Evolutionary conservation across 352 stramenopile species (phyloP).

Genomic region (Pythium guiyangense): DNA sequence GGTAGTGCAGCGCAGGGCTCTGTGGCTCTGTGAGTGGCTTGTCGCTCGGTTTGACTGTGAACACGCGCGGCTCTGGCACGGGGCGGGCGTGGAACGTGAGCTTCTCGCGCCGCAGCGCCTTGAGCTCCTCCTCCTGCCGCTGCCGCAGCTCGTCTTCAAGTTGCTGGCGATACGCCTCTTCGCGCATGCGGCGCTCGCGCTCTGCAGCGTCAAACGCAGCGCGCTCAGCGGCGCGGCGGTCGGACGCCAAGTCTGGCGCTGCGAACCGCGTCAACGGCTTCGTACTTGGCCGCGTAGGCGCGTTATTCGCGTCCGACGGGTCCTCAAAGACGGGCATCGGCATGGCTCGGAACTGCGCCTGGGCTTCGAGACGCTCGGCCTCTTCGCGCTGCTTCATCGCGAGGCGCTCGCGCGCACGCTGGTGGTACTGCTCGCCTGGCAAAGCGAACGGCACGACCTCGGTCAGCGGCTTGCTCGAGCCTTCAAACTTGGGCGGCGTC

Average conservation of each 20-base stretch:
- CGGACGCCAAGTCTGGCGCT: constrained; percentile 55
- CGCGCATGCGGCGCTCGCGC: constrained; percentile 53
- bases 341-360: constrained; percentile 50
- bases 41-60: constrained; percentile 40
- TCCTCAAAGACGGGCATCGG: constrained; percentile 56
- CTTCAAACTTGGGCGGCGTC: constrained; percentile 54
- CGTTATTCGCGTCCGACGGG: constrained; percentile 3
- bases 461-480: constrained; percentile 66
- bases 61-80: constrained; percentile 39
- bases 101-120: constrained; percentile 58
- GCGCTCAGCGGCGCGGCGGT: constrained; percentile 56
- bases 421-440: constrained; percentile 42
- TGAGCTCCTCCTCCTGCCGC: constrained; percentile 64
- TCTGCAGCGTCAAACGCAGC: constrained; percentile 66
- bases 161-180: constrained; percentile 56
- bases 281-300: constrained; percentile 21
- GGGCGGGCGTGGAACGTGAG: constrained; percentile 73
- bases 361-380: constrained; percentile 35
- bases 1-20: constrained; percentile 35
- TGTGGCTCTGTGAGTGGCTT: constrained; percentile 52
- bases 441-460: constrained; percentile 66
- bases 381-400: constrained; percentile 56
- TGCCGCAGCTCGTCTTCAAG: constrained; percentile 44
- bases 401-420: constrained; percentile 54
- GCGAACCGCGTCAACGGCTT: constrained; percentile 39